A percentile compares a stretch with the other conserved stretches of the same genome.
Conservation (phyloP, 2,329 filamentous ascomycete species). For the Endocalyx cinctus region DNA sequence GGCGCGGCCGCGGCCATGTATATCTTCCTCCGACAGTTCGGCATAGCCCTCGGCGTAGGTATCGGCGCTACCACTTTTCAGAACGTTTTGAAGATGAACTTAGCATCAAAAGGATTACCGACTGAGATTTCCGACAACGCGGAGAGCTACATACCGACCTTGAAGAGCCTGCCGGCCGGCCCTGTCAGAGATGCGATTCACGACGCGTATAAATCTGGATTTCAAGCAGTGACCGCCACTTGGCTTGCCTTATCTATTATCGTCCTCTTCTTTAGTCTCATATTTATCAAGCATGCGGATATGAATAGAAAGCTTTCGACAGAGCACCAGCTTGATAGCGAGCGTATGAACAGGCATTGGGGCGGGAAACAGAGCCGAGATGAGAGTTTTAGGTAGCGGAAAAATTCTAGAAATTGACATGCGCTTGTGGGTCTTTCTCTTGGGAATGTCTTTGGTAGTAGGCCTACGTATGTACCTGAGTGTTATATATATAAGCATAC, state of each 20-base stretch:
- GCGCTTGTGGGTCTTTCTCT: no score
- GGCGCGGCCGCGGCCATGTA: conserved; percentile 36
- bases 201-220: conserved; percentile 19
- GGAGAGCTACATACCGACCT: conserved; percentile 18
- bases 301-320: conserved; percentile 15
- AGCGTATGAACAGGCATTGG: conserved; percentile 8
- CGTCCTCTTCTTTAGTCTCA: conserved; percentile 10
- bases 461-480: no score
- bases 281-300: conserved; percentile 19
- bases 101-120: conserved; percentile 24
- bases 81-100: conserved; percentile 32
- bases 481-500: no score
- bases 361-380: no score
- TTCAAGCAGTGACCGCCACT: conserved; percentile 15
- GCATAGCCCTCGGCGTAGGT: conserved; percentile 37
- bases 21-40: conserved; percentile 35
- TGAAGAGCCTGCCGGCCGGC: conserved; percentile 12
- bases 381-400: no score
- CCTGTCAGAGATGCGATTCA: conserved; percentile 10
- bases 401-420: no score
- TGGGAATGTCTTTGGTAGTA: no score
- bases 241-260: conserved; percentile 17
- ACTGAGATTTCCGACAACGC: conserved; percentile 22
- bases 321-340: conserved; percentile 17
- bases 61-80: conserved; percentile 37